Percentiles rank a stretch among this genome's conserved stretches.
These are phyloP conservation scores for Centrapalus pauciflorus DNA, from an alignment of 129 eudicot species.

Conservation along the genomic window DNA sequence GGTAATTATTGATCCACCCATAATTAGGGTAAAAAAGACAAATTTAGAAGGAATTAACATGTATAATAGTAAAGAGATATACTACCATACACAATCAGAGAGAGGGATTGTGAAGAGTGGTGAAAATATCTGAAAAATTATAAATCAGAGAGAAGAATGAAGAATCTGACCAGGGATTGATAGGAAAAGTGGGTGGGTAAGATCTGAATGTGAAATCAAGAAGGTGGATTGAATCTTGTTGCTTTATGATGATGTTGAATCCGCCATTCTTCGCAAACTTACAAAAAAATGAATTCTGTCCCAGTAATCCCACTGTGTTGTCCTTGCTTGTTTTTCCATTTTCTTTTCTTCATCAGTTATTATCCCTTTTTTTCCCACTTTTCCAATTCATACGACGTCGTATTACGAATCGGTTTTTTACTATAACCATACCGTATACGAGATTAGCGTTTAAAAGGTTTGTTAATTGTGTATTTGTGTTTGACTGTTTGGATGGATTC, in stretches of 20 bases:
- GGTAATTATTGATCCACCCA: slow-evolving; percentile 2
- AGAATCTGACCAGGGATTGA: slow-evolving; percentile 28
- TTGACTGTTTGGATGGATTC: no score
- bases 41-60: slow-evolving; percentile 7
- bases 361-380: not conserved
- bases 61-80: not conserved
- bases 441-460: no score
- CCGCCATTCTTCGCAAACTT: slow-evolving; percentile 16
- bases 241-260: slow-evolving; percentile 34
- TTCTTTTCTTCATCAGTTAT: not conserved
- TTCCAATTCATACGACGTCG: not conserved
- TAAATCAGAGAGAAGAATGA: not conserved
- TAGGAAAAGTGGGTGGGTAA: slow-evolving; percentile 2
- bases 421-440: no score
- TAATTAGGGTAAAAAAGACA: not conserved
- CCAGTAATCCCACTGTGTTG: slow-evolving; percentile 14
- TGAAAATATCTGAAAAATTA: not conserved
- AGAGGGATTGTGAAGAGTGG: not conserved
- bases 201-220: slow-evolving; percentile 21
- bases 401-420: no score
- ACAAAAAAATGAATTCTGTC: slow-evolving; percentile 16
- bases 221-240: slow-evolving; percentile 13
- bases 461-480: no score
- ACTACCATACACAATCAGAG: not conserved
- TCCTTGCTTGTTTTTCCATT: not conserved